These are phyloP conservation scores for Pythium angustatum DNA, from an alignment of 352 stramenopile genomes.

Conservation along the genomic window DNA sequence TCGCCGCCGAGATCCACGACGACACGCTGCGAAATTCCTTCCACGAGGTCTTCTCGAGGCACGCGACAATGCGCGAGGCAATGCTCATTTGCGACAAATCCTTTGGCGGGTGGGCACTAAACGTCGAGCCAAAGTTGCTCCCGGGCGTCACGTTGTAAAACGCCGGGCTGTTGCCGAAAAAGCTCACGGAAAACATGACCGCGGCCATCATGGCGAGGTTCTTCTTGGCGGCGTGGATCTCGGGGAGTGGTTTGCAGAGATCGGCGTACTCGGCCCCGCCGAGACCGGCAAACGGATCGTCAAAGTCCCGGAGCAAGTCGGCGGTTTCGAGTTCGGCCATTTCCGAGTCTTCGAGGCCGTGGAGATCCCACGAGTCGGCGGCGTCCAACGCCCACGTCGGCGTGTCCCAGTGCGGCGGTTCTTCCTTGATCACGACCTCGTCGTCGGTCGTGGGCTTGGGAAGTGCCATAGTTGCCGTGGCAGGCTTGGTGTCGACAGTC, in stretches of 20 bases:
- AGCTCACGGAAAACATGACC: slow-evolving; percentile 87
- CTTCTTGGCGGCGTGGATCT: slow-evolving; percentile 87
- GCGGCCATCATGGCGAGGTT: slow-evolving; percentile 90
- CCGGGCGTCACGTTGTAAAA: slow-evolving; percentile 74
- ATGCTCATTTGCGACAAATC: slow-evolving; percentile 86
- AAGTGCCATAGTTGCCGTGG: not conserved
- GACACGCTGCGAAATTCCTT: slow-evolving; percentile 84
- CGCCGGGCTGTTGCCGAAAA: slow-evolving; percentile 76
- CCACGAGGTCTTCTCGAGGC: slow-evolving; percentile 89
- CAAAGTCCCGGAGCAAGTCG: slow-evolving; percentile 73
- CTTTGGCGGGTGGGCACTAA: slow-evolving; percentile 71
- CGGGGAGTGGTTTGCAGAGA: slow-evolving; percentile 48
- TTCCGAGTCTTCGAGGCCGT: slow-evolving; percentile 58
- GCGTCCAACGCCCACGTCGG: slow-evolving; percentile 33
- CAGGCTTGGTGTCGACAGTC: not conserved
- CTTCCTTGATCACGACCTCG: slow-evolving; percentile 61
- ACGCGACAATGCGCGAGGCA: slow-evolving; percentile 80
- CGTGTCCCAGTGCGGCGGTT: slow-evolving; percentile 43
- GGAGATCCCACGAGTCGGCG: slow-evolving; percentile 52
- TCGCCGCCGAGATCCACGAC: slow-evolving; percentile 57
- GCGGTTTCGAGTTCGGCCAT: slow-evolving; percentile 58
- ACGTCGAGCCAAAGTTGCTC: slow-evolving; percentile 82
- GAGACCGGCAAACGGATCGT: slow-evolving; percentile 52
- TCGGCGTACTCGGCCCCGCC: slow-evolving; percentile 32
- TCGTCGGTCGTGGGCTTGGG: slow-evolving; percentile 9